These are phyloP conservation scores for Scorias spongiosa DNA, from an alignment of 2,329 filamentous ascomycete species.

Conservation along the genomic window DNA sequence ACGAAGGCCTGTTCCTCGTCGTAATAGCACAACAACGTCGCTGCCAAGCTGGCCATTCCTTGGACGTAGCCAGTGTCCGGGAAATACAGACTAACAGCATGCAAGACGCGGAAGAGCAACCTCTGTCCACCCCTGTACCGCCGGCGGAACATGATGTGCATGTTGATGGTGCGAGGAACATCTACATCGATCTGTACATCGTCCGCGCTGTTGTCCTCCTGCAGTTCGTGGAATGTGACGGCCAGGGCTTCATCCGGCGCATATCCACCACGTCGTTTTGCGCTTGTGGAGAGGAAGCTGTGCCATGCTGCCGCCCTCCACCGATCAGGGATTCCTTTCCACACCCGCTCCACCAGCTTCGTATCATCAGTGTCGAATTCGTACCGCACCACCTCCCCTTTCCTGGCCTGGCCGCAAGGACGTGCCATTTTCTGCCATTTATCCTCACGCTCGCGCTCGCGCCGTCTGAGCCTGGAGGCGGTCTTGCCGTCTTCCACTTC, in stretches of 20 bases:
- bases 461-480: conserved; percentile 36
- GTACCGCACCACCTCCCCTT: conserved; percentile 45
- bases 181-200: conserved; percentile 96
- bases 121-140: conserved; percentile 87
- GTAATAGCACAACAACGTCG: conserved; percentile 88
- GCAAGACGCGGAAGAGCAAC: conserved; percentile 79
- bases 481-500: conserved; percentile 31
- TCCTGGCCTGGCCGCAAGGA: conserved; percentile 21
- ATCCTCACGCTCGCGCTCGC: conserved; percentile 46
- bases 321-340: conserved; percentile 95
- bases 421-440: conserved; percentile 54
- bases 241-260: conserved; percentile 58
- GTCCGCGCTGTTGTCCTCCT: conserved; percentile 63
- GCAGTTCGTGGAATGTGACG: conserved; percentile 53
- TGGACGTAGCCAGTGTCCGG: conserved; percentile 90
- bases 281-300: conserved; percentile 70
- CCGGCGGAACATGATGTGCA: conserved; percentile 92
- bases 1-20: conserved; percentile 90
- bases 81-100: conserved; percentile 81
- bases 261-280: conserved; percentile 44
- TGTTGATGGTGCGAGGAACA: conserved; percentile 84
- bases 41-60: conserved; percentile 88
- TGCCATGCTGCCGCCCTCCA: conserved; percentile 94
- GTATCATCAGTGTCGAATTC: conserved; percentile 70
- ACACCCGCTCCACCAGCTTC: conserved; percentile 74